A percentile compares a stretch with the other conserved stretches of the same genome.
Conservation (phyloP, 2,329 filamentous ascomycete genomes). For the Pezicula radicicola region DNA sequence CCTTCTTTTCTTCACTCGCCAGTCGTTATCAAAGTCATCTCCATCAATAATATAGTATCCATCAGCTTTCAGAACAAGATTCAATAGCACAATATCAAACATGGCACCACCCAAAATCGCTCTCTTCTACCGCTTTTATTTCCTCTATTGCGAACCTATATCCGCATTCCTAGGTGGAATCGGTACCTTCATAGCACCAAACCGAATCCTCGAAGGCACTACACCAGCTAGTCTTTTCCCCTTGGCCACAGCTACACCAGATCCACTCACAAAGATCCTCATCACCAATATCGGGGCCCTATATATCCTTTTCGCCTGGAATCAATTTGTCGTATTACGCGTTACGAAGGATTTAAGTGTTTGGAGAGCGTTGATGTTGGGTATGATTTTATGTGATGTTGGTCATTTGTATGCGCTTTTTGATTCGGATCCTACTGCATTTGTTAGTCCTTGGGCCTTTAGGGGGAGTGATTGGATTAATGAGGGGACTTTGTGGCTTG, state of each 20-base stretch:
- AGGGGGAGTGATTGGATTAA: constrained; percentile 33
- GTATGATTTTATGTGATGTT: constrained; percentile 24
- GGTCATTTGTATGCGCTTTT: constrained; percentile 31
- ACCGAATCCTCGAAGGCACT: constrained; percentile 16
- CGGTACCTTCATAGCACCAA: constrained; percentile 14
- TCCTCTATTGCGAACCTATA: constrained; percentile 23
- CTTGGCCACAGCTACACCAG: constrained; percentile 5
- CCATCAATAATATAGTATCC: too few relatives aligned
- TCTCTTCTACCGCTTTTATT: constrained; percentile 20
- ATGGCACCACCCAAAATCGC: constrained; percentile 5
- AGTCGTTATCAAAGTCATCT: too few relatives aligned
- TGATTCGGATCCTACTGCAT: constrained; percentile 23
- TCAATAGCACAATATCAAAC: too few relatives aligned
- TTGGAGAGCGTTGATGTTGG: constrained; percentile 23
- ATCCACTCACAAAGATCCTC: constrained; percentile 17
- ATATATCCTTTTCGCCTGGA: constrained; percentile 28
- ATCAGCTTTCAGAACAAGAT: too few relatives aligned
- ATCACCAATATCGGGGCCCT: constrained; percentile 26
- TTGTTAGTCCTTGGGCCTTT: constrained; percentile 20
- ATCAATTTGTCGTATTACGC: constrained; percentile 25
- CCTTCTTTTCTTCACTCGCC: too few relatives aligned
- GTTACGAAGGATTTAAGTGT: constrained; percentile 23
- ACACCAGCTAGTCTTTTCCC: constrained; percentile 15
- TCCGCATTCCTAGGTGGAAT: constrained; percentile 18
- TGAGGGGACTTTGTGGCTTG: constrained; percentile 28